Evolutionary conservation across 164 flowering plant genomes (phyloP).

Genomic region (Macadamia tetraphylla): DNA sequence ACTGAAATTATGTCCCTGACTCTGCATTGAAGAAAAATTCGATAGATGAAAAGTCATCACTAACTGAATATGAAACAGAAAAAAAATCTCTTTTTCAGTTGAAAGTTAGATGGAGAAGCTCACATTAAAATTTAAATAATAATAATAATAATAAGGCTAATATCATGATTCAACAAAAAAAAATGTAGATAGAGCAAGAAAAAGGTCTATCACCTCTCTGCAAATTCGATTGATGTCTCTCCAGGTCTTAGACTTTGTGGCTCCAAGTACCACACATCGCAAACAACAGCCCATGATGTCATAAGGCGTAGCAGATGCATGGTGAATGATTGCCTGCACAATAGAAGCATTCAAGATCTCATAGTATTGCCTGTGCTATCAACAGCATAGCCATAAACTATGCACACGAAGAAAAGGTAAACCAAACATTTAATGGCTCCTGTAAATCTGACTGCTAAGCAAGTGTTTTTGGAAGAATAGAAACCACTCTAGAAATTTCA

Average conservation of each 20-base stretch:
- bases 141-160: not conserved
- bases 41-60: no score
- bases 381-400: no score
- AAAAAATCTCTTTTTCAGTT: no score
- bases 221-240: slow-evolving; percentile 92
- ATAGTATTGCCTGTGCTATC: not conserved
- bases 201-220: slow-evolving; percentile 54
- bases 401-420: no score
- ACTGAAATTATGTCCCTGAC: slow-evolving; percentile 82
- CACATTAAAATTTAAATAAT: not conserved
- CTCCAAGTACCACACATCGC: slow-evolving; percentile 99
- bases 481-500: no score
- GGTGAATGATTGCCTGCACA: slow-evolving; percentile 88
- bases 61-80: no score
- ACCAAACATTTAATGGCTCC: no score
- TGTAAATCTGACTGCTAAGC: no score
- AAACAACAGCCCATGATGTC: slow-evolving; percentile 99
- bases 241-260: slow-evolving; percentile 84
- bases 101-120: not conserved
- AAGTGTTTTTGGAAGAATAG: no score
- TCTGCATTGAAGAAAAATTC: slow-evolving; percentile 34
- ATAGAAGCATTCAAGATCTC: not conserved
- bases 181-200: not conserved
- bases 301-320: slow-evolving; percentile 89
- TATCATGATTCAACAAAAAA: not conserved